Base-by-base conservation (phyloP, 2,329 filamentous ascomycete species). In the Tolypocladium paradoxum region DNA sequence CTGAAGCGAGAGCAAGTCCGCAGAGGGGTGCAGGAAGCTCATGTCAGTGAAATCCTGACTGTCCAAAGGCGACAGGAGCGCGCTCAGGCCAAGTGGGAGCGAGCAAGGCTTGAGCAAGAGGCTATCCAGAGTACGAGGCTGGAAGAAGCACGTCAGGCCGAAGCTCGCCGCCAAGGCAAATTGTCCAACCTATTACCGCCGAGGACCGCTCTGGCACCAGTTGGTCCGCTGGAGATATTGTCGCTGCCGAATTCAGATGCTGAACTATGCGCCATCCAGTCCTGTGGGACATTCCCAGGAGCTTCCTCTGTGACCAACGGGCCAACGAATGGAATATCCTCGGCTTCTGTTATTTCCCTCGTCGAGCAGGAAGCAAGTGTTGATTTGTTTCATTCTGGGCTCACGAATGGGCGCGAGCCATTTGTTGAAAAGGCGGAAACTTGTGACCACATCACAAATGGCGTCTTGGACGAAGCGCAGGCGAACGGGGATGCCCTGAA, bases 41-140 rank as follows among this genome's bases (percentile, higher is more conserved):
- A 82, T 58, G 93, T 93, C 45, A 91, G 87, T 60, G 92, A 96
- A 70, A 85, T 95, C 56, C 75, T 83, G 51, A 99, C 92, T 3
- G 78, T 79, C 37, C 78, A 83, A 61, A 77, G 93, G 55, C 81
- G 93, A 63, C 83, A 88, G 58, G 89, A 96, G 68, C 83, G 93
- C 47, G 84, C 84, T 56, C 79, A 88, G 62, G 84, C 88, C 69
- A 99, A 99, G 70, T 84, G 93, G 73, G 91, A 97, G 66, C 80
- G 93, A 61, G 93, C 93, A n/a, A 84, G 87, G 58, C 82, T 85
- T 51, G 90, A 96, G 68, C 83, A 89, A 61, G 87, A 96, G 64
- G 87, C 83, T 12, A 88, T 97, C 58, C 84, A 91, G 58, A 78
- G 84, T 63, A 88, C 84, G 54, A 73, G 72, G 45, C 63, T 72